Evolutionary conservation across 2,329 filamentous ascomycete genomes (phyloP).

Genomic region (Pseudogymnoascus sp.): DNA sequence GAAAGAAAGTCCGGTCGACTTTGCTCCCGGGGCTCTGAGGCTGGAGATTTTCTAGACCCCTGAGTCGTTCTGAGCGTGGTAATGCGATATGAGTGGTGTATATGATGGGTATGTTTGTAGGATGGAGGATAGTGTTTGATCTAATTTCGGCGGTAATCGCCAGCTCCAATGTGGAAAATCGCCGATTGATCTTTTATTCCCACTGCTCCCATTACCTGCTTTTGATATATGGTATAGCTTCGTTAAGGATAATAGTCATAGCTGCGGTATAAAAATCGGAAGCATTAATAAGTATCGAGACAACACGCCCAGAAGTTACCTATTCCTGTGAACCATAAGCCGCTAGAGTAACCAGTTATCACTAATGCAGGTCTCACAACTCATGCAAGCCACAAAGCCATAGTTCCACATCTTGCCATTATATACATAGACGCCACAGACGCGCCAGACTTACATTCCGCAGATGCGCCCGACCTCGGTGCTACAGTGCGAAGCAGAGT

Average conservation of each 20-base stretch:
- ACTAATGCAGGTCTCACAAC: background rate
- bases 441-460: background rate
- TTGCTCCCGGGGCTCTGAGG: slow-evolving; percentile 30
- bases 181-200: too few relatives aligned
- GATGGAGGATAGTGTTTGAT: too few relatives aligned
- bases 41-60: too few relatives aligned
- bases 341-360: background rate
- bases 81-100: background rate
- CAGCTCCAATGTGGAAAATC: too few relatives aligned
- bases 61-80: background rate
- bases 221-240: too few relatives aligned
- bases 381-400: background rate
- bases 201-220: too few relatives aligned
- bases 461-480: background rate
- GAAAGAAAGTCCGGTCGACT: slow-evolving; percentile 32
- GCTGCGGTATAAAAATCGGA: too few relatives aligned
- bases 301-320: too few relatives aligned
- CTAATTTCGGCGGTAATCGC: too few relatives aligned
- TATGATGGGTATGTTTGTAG: background rate
- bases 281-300: too few relatives aligned
- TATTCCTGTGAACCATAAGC: background rate
- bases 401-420: background rate
- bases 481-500: background rate
- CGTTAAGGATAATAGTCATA: too few relatives aligned
- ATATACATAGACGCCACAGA: background rate